Evolutionary conservation across 148 eudicot genomes (phyloP).

Genomic region (Cornus kousa): DNA sequence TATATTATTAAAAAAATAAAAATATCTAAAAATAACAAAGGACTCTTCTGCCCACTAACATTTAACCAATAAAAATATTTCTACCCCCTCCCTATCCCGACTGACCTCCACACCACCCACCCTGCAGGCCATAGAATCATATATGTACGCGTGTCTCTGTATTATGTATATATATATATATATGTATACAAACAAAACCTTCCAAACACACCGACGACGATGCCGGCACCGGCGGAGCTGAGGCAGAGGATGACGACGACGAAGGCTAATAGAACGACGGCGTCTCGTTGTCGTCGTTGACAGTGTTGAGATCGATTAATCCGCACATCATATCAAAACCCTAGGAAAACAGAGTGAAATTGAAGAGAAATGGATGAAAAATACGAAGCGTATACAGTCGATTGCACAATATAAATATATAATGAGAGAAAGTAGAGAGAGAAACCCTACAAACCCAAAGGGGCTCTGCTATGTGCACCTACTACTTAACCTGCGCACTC

Average conservation of each 20-base stretch:
- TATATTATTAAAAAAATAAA: no score
- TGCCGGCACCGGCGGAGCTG: constrained; percentile 17
- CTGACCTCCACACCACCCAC: no score
- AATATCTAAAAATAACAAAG: no score
- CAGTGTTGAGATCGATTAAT: constrained; percentile 78
- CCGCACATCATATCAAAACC: constrained; percentile 55
- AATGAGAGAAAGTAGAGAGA: no score
- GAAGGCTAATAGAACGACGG: constrained; percentile 26
- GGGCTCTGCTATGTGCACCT: neutral
- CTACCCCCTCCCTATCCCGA: no score
- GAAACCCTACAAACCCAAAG: neutral
- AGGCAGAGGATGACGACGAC: constrained; percentile 27
- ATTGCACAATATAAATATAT: neutral
- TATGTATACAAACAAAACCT: no score
- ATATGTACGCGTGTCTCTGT: no score
- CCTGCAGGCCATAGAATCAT: no score
- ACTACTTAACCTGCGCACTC: neutral
- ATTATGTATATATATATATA: no score
- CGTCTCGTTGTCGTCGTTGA: constrained; percentile 45
- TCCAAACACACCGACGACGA: constrained; percentile 75
- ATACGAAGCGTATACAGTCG: neutral
- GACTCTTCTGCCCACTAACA: no score
- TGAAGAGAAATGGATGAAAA: neutral
- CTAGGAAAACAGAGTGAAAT: neutral
- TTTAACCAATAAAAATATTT: no score